phyloP scores from a whole-genome alignment of 192 early-diverging fungal species.

The Phycomyces blakesleeanus region DNA sequence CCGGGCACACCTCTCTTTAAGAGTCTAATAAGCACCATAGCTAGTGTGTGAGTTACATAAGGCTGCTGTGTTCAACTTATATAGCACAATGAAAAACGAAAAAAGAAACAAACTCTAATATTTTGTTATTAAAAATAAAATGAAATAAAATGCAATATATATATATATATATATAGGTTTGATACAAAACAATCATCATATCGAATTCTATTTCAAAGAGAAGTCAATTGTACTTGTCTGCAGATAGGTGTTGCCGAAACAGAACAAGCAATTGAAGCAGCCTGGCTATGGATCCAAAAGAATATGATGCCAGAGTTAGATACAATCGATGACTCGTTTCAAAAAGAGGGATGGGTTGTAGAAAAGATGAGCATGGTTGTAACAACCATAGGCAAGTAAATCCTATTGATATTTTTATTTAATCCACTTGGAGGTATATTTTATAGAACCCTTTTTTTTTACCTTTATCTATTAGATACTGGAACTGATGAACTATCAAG shows the following conservation, averaged over 20 bases:
- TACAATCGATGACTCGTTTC: conserved; percentile 67
- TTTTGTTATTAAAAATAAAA: too few relatives aligned
- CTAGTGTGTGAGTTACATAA: conserved; percentile 73
- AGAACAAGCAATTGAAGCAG: conserved; percentile 71
- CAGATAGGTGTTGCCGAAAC: conserved; percentile 79
- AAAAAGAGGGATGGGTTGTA: conserved; percentile 79
- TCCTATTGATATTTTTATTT: too few relatives aligned
- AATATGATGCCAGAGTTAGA: conserved; percentile 42
- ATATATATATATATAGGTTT: too few relatives aligned
- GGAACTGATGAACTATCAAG: conserved; percentile 75
- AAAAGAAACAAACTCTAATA: too few relatives aligned
- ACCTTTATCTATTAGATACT: conserved; percentile 42
- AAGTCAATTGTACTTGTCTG: conserved; percentile 50
- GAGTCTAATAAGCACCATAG: conserved; percentile 83
- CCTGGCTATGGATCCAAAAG: conserved; percentile 87
- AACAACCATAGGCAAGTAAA: conserved; percentile 28
- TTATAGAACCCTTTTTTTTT: background rate
- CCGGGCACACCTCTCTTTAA: conserved; percentile 57
- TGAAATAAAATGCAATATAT: too few relatives aligned
- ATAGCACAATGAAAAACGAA: too few relatives aligned
- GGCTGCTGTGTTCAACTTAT: background rate
- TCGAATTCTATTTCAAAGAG: conserved; percentile 73
- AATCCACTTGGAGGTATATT: too few relatives aligned
- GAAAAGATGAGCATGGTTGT: conserved; percentile 84
- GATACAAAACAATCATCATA: conserved; percentile 89